Conservation (phyloP, 352 stramenopile species). For the Phytopythium ostracodes region DNA sequence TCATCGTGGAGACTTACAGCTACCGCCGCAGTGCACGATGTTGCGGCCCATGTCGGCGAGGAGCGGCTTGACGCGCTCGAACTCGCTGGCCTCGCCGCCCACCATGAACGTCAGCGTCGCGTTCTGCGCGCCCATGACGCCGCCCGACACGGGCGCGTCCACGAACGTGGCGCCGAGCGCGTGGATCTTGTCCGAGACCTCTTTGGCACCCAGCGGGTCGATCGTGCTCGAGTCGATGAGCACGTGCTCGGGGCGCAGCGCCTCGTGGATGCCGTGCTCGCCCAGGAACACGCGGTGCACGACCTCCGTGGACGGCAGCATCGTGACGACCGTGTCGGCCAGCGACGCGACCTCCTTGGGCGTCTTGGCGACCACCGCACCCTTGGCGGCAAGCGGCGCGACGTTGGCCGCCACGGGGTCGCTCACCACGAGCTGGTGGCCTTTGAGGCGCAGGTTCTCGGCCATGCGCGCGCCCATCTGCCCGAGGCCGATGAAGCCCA, state of each 20-base stretch:
- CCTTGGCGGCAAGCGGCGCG: conserved; percentile 46
- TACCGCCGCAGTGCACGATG: conserved; percentile 90
- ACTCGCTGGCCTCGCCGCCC: conserved; percentile 62
- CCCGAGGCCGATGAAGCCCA: conserved; percentile 92
- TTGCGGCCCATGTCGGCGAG: conserved; percentile 93
- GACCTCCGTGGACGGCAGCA: conserved; percentile 90
- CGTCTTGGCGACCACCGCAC: conserved; percentile 44
- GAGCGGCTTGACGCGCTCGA: conserved; percentile 72
- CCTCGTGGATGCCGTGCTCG: conserved; percentile 64
- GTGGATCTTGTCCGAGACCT: conserved; percentile 69
- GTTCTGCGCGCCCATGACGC: conserved; percentile 94
- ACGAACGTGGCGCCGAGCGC: conserved; percentile 69
- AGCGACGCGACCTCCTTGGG: conserved; percentile 73
- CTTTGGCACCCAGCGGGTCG: conserved; percentile 90
- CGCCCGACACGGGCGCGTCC: conserved; percentile 96
- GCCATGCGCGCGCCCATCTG: conserved; percentile 95
- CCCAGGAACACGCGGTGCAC: conserved; percentile 85
- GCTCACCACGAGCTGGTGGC: conserved; percentile 73
- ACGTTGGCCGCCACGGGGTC: conserved; percentile 60
- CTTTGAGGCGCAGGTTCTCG: conserved; percentile 86
- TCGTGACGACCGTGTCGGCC: conserved; percentile 90
- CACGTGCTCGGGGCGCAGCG: conserved; percentile 68
- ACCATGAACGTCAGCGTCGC: conserved; percentile 99
- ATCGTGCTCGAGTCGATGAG: conserved; percentile 97
- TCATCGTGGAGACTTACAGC: conserved; percentile 57